Conservation (phyloP, 441 rosid genomes). For the Populus hybrid region DNA sequence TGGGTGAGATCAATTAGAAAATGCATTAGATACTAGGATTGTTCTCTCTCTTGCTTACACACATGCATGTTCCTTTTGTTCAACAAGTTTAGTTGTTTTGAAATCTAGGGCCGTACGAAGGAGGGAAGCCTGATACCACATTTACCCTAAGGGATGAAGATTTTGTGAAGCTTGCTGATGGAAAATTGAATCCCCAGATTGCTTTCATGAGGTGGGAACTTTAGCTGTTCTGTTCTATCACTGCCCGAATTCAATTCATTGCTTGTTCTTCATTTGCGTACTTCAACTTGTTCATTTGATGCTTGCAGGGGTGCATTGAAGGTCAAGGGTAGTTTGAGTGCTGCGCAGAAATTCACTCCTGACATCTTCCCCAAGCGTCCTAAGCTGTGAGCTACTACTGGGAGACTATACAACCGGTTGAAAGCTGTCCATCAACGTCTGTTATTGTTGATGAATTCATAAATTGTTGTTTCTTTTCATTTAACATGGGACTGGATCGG, state of each 20-base stretch:
- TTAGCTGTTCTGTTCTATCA: neutral
- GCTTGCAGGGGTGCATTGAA: constrained; percentile 85
- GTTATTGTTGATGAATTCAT: constrained; percentile 2
- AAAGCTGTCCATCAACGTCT: neutral
- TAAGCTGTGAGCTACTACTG: constrained; percentile 54
- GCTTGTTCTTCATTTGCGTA: neutral
- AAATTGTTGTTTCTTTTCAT: neutral
- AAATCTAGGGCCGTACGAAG: constrained; percentile 64
- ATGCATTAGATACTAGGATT: neutral
- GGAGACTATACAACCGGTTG: constrained; percentile 7
- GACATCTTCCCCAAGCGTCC: constrained; percentile 96
- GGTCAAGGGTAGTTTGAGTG: constrained; percentile 90
- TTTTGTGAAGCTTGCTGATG: constrained; percentile 81
- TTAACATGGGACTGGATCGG: neutral
- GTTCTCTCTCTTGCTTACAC: neutral
- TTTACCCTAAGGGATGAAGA: constrained; percentile 88
- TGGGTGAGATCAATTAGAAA: neutral
- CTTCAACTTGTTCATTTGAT: constrained; percentile 9
- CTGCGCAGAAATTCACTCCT: constrained; percentile 93
- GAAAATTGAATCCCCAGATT: constrained; percentile 90
- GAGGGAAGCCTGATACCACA: constrained; percentile 85
- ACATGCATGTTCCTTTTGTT: neutral
- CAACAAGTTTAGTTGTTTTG: neutral
- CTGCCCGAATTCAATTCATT: neutral
- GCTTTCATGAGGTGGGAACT: constrained; percentile 77